Evolutionary conservation across 345 rosid genomes (phyloP).

Genomic region (Stellera chamaejasme): DNA sequence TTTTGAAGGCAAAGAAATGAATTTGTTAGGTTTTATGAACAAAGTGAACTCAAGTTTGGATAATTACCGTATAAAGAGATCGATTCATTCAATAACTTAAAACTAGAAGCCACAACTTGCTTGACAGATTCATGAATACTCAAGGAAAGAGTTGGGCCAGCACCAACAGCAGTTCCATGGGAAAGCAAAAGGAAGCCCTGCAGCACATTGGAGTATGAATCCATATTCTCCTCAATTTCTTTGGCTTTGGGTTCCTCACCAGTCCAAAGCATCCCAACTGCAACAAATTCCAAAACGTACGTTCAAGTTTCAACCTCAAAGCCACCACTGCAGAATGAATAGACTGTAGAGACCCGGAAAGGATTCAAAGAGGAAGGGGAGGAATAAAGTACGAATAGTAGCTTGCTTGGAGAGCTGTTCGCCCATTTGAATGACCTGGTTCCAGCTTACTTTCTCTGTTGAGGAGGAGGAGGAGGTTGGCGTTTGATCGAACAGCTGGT

Average conservation of each 20-base stretch:
- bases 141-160: slow-evolving; percentile 82
- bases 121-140: slow-evolving; percentile 46
- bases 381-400: slow-evolving; percentile 45
- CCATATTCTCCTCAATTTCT: slow-evolving; percentile 63
- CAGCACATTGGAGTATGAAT: slow-evolving; percentile 52
- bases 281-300: slow-evolving; percentile 10
- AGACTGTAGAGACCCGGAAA: not conserved
- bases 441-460: slow-evolving; percentile 53
- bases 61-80: slow-evolving; percentile 52
- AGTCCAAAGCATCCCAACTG: slow-evolving; percentile 94
- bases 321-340: not conserved
- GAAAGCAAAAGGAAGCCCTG: slow-evolving; percentile 81
- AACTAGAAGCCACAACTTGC: slow-evolving; percentile 76
- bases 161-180: slow-evolving; percentile 71
- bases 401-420: slow-evolving; percentile 83
- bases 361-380: not conserved
- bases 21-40: not conserved
- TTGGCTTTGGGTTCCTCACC: slow-evolving; percentile 63
- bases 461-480: slow-evolving; percentile 38
- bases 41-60: not conserved
- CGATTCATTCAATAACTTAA: slow-evolving; percentile 69
- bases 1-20: not conserved
- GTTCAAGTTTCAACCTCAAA: slow-evolving; percentile 3
- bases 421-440: slow-evolving; percentile 64
- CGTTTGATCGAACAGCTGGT: slow-evolving; percentile 45